A percentile compares a stretch with the other conserved stretches of the same genome.
phyloP scores from a whole-genome alignment of 495 filamentous ascomycete species.

The Penicillium waksmanii region DNA sequence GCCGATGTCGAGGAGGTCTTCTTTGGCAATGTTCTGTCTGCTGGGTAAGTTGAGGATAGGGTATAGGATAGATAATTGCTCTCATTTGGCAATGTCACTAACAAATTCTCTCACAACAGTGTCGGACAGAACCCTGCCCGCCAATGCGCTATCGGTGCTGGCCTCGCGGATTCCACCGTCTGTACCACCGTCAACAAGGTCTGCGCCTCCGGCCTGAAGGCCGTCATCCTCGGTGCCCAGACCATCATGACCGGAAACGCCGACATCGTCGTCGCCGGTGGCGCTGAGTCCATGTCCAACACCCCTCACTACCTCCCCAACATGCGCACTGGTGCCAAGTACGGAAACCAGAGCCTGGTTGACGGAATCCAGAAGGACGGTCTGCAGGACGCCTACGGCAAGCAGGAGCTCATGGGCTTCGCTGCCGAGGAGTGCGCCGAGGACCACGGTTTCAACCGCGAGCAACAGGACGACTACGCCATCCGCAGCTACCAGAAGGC shows the following conservation, averaged over 20 bases:
- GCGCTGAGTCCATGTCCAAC: constrained; percentile 97
- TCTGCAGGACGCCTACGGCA: constrained; percentile 85
- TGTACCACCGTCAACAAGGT: constrained; percentile 98
- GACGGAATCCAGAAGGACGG: constrained; percentile 94
- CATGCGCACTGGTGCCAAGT: constrained; percentile 83
- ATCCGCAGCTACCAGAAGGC: constrained; percentile 91
- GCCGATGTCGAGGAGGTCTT: constrained; percentile 92
- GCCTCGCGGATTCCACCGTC: constrained; percentile 75
- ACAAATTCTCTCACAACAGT: constrained; percentile 48
- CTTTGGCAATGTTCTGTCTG: constrained; percentile 96
- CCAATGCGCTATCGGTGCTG: constrained; percentile 87
- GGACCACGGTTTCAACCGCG: constrained; percentile 78
- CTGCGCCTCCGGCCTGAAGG: constrained; percentile 91
- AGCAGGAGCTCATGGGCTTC: constrained; percentile 92
- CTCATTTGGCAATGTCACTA: constrained; percentile 7
- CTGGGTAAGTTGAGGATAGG: constrained; percentile 64
- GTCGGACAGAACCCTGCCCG: constrained; percentile 95
- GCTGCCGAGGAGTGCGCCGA: constrained; percentile 88
- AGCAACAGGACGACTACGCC: constrained; percentile 90
- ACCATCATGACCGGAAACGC: constrained; percentile 96
- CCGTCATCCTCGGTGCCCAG: constrained; percentile 91
- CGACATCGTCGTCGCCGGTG: constrained; percentile 86
- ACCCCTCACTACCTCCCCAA: constrained; percentile 92
- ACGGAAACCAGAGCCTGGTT: constrained; percentile 81
- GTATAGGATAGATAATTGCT: background rate